phyloP scores from a whole-genome alignment of 1,284 basidiomycete species.

The Rhodotorula sp. region DNA sequence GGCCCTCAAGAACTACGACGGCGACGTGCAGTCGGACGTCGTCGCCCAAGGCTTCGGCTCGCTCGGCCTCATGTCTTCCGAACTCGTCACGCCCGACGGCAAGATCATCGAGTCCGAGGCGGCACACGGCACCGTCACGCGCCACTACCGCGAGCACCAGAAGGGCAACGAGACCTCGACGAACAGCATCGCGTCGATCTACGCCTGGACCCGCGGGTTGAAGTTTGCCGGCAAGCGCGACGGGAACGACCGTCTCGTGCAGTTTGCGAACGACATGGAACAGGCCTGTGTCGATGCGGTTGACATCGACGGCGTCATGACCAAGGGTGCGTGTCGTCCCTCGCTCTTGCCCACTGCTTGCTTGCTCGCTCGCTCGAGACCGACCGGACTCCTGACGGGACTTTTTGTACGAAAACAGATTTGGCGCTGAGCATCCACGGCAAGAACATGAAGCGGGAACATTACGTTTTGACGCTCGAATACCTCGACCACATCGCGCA shows the following conservation, averaged over 20 bases:
- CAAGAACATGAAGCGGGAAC: slow-evolving; percentile 71
- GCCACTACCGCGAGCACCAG: slow-evolving; percentile 96
- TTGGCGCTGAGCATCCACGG: slow-evolving; percentile 93
- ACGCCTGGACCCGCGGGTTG: slow-evolving; percentile 95
- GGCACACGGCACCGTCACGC: slow-evolving; percentile 56
- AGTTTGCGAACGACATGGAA: slow-evolving; percentile 81
- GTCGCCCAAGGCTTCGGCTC: slow-evolving; percentile 76
- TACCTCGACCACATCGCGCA: slow-evolving; percentile 69
- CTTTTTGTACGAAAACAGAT: slow-evolving; percentile 49
- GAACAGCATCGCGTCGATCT: slow-evolving; percentile 97
- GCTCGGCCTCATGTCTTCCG: slow-evolving; percentile 96
- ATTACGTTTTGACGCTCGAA: slow-evolving; percentile 82
- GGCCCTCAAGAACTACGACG: slow-evolving; percentile 69
- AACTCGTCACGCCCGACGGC: slow-evolving; percentile 94
- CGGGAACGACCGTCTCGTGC: slow-evolving; percentile 68
- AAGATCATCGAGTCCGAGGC: slow-evolving; percentile 87
- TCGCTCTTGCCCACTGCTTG: too few relatives aligned
- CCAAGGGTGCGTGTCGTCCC: slow-evolving; percentile 37
- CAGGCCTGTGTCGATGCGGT: slow-evolving; percentile 86
- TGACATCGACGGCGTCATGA: slow-evolving; percentile 53
- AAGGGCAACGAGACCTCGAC: slow-evolving; percentile 90
- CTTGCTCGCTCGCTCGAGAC: too few relatives aligned
- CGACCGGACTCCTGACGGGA: too few relatives aligned
- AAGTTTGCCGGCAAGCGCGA: slow-evolving; percentile 79
- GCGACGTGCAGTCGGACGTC: slow-evolving; percentile 61